Conservation (phyloP, 495 filamentous ascomycete species). For the Articulospora tetracladia region DNA sequence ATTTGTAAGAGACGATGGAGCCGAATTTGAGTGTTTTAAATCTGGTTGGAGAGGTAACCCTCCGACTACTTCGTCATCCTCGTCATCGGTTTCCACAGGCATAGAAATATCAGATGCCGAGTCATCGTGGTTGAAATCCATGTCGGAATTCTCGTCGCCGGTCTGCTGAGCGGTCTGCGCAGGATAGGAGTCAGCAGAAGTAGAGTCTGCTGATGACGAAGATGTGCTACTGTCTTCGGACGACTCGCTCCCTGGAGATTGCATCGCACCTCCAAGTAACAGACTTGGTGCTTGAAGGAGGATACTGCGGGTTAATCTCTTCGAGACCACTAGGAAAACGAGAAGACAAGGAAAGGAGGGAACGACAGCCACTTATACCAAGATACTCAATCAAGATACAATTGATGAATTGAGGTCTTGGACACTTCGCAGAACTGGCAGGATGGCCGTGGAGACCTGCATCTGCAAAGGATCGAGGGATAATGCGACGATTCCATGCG, state of each 20-base stretch:
- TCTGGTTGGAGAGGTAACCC: neutral
- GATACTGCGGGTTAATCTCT: neutral
- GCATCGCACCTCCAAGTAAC: slow-evolving; percentile 5
- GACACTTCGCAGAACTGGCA: slow-evolving; percentile 8
- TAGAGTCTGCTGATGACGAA: slow-evolving; percentile 17
- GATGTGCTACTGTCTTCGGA: slow-evolving; percentile 5
- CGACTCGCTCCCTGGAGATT: slow-evolving; percentile 10
- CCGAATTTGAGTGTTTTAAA: neutral
- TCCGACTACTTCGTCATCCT: slow-evolving; percentile 5
- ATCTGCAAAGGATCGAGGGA: slow-evolving; percentile 9
- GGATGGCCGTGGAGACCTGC: slow-evolving; percentile 12
- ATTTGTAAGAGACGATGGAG: neutral
- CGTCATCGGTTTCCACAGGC: slow-evolving; percentile 24
- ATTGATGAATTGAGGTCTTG: slow-evolving; percentile 15
- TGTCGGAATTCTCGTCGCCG: neutral
- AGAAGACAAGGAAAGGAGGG: slow-evolving; percentile 15
- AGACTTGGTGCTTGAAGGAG: neutral
- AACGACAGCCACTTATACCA: slow-evolving; percentile 9
- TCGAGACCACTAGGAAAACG: slow-evolving; percentile 7
- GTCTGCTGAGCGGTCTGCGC: slow-evolving; percentile 1
- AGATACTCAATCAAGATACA: slow-evolving; percentile 22
- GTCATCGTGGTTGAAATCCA: slow-evolving; percentile 17
- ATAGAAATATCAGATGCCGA: slow-evolving; percentile 27
- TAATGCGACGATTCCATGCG: slow-evolving; percentile 14
- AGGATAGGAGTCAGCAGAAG: slow-evolving; percentile 18